phyloP scores from a whole-genome alignment of 768 basidiomycete genomes.

The Kwoniella mangroviensis region DNA sequence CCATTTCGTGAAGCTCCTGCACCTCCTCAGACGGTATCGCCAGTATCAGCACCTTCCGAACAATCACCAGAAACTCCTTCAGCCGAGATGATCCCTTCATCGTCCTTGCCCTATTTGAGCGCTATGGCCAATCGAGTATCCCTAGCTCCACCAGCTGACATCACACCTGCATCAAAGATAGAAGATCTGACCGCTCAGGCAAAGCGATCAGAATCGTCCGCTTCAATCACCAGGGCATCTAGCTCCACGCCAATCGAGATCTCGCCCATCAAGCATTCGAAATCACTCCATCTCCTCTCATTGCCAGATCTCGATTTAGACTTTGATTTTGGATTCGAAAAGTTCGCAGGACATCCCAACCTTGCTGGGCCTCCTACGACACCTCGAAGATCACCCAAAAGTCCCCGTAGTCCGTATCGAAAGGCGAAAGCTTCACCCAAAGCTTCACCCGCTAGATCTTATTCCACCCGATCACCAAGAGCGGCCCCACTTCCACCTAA shows the following conservation, averaged over 20 bases:
- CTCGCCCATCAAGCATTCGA: slow-evolving; percentile 38
- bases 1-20: slow-evolving; percentile 27
- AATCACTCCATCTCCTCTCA: slow-evolving; percentile 51
- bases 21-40: slow-evolving; percentile 16
- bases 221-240: slow-evolving; percentile 16
- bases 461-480: slow-evolving; percentile 18
- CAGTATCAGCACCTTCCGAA: slow-evolving; percentile 6
- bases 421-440: slow-evolving; percentile 1
- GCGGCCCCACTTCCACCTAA: neutral
- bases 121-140: slow-evolving; percentile 15
- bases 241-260: neutral
- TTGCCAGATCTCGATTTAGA: slow-evolving; percentile 55
- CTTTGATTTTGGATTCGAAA: slow-evolving; percentile 50
- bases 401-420: slow-evolving; percentile 17
- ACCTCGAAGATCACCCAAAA: slow-evolving; percentile 38
- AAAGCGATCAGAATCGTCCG: slow-evolving; percentile 14
- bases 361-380: slow-evolving; percentile 39
- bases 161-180: slow-evolving; percentile 9
- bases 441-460: slow-evolving; percentile 14
- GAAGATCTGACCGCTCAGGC: neutral
- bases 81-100: slow-evolving; percentile 17
- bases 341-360: slow-evolving; percentile 10
- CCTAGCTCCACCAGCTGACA: slow-evolving; percentile 15
- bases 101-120: slow-evolving; percentile 39
- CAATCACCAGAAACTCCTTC: neutral